A percentile compares a stretch with the other conserved stretches of the same genome.
These are phyloP conservation scores for Mycocalia duriaeana DNA, from an alignment of 1,284 basidiomycete genomes.

Conservation along the genomic window DNA sequence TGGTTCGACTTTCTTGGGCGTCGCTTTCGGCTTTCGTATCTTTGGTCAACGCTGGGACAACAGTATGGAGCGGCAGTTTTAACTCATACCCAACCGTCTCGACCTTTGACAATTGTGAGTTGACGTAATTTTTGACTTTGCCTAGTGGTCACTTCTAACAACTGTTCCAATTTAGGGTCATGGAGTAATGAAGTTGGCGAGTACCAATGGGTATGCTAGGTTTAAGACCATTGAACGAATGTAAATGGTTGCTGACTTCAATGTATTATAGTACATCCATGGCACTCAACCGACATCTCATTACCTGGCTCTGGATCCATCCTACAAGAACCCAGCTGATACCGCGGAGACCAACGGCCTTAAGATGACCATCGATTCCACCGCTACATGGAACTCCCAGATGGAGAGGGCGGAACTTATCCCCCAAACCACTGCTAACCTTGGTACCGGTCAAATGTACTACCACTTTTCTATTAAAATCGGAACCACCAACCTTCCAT, in stretches of 20 bases:
- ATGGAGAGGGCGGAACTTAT: slow-evolving; percentile 50
- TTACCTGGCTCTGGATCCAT: slow-evolving; percentile 48
- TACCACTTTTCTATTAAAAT: slow-evolving; percentile 61
- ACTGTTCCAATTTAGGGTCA: slow-evolving; percentile 36
- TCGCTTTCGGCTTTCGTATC: slow-evolving; percentile 26
- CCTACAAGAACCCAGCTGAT: slow-evolving; percentile 60
- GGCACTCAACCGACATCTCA: slow-evolving; percentile 46
- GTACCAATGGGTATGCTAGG: slow-evolving; percentile 51
- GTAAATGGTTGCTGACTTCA: too few species aligned
- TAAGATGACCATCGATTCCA: slow-evolving; percentile 51
- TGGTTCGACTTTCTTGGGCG: slow-evolving; percentile 25
- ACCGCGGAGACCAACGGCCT: slow-evolving; percentile 49
- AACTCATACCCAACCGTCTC: slow-evolving; percentile 41
- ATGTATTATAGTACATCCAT: slow-evolving; percentile 52
- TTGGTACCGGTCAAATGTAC: slow-evolving; percentile 56
- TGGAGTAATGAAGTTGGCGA: slow-evolving; percentile 52
- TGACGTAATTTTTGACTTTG: background rate
- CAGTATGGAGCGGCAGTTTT: slow-evolving; percentile 51
- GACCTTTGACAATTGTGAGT: slow-evolving; percentile 51
- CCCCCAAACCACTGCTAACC: slow-evolving; percentile 52
- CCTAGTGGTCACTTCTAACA: background rate
- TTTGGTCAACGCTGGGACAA: slow-evolving; percentile 41
- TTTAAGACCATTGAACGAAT: background rate
- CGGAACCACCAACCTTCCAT: slow-evolving; percentile 44
- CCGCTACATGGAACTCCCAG: slow-evolving; percentile 49